phyloP scores from a whole-genome alignment of 768 basidiomycete species.

The Filobasidium wieringae region DNA sequence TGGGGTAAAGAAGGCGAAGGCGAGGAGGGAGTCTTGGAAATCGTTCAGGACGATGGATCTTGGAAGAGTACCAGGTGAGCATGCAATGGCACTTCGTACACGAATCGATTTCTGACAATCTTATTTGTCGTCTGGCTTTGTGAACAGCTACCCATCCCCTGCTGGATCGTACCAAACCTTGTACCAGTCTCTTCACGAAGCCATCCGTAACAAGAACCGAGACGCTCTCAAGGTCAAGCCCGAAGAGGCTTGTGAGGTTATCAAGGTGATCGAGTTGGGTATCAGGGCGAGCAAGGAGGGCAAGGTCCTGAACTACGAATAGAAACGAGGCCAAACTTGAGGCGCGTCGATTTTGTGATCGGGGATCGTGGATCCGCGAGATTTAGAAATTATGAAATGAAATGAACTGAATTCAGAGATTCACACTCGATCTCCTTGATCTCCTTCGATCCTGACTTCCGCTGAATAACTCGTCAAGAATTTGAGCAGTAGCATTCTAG shows the following conservation, averaged over 20 bases:
- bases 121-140: not conserved
- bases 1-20: conserved; percentile 13
- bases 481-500: no score
- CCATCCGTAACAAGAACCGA: conserved; percentile 35
- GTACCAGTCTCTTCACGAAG: conserved; percentile 28
- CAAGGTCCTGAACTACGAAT: conserved; percentile 33
- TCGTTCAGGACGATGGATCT: conserved; percentile 60
- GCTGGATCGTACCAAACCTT: conserved; percentile 24
- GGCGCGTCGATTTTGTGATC: no score
- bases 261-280: conserved; percentile 68
- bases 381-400: no score
- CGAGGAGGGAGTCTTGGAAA: conserved; percentile 43
- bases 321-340: not conserved
- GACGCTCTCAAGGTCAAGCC: conserved; percentile 55
- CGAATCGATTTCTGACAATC: not conserved
- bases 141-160: conserved; percentile 15
- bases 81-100: not conserved
- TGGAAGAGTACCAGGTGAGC: conserved; percentile 3
- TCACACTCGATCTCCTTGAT: no score
- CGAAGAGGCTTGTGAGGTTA: conserved; percentile 57
- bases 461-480: no score
- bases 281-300: conserved; percentile 56
- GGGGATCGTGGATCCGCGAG: no score
- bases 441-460: no score
- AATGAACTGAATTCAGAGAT: no score